phyloP scores from a whole-genome alignment of 2,329 filamentous ascomycete genomes.

The Scytalidium lignicola region DNA sequence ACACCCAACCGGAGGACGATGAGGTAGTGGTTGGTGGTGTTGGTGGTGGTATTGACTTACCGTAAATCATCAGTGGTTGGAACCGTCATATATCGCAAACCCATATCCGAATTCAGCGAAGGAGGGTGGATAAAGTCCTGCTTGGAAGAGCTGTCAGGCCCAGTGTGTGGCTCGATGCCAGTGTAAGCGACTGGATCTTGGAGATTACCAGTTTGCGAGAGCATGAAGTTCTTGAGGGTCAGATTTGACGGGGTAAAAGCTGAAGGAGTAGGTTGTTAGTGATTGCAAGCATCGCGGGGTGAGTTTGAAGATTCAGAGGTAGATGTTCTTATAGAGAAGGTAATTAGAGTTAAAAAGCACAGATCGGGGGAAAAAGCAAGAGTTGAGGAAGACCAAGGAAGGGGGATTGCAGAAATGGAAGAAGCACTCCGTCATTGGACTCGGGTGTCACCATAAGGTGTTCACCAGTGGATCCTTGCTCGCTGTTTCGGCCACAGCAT shows the following conservation, averaged over 20 bases:
- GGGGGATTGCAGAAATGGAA: not conserved
- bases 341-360: not conserved
- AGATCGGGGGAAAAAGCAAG: not conserved
- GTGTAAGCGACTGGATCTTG: slow-evolving; percentile 27
- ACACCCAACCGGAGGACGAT: not conserved
- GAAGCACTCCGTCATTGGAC: not conserved
- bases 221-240: slow-evolving; percentile 28
- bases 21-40: slow-evolving; percentile 11
- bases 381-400: not conserved
- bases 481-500: not conserved
- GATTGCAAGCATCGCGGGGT: not conserved
- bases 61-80: slow-evolving; percentile 29
- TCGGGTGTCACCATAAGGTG: not conserved
- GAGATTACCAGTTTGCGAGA: slow-evolving; percentile 30
- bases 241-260: slow-evolving; percentile 21
- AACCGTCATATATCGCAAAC: slow-evolving; percentile 28
- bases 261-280: slow-evolving; percentile 16
- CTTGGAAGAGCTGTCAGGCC: slow-evolving; percentile 29
- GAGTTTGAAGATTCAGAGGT: slow-evolving; percentile 1
- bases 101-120: slow-evolving; percentile 27
- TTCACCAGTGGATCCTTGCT: not conserved
- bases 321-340: slow-evolving; percentile 1
- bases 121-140: slow-evolving; percentile 23
- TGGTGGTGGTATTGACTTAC: slow-evolving; percentile 19
- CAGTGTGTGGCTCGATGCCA: slow-evolving; percentile 25